Evolutionary conservation across 2,329 filamentous ascomycete species (phyloP).

Genomic region (Curvularia sp.): DNA sequence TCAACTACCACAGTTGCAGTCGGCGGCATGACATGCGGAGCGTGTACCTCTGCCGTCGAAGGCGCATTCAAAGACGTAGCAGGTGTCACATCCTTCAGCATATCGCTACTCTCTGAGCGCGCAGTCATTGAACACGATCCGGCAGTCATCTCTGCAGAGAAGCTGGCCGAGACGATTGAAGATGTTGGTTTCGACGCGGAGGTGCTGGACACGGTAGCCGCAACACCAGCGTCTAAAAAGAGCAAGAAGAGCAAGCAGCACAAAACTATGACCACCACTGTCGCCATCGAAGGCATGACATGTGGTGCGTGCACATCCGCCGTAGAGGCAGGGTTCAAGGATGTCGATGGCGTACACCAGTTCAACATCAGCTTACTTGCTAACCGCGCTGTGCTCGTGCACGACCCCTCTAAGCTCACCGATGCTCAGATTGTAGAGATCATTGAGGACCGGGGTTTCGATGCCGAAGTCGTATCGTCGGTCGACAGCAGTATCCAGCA

Average conservation of each 20-base stretch:
- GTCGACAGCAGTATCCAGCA: conserved; percentile 64
- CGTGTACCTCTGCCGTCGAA: conserved; percentile 86
- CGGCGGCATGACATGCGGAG: conserved; percentile 90
- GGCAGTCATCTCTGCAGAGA: conserved; percentile 58
- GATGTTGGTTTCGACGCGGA: conserved; percentile 80
- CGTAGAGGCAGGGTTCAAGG: conserved; percentile 81
- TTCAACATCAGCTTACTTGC: conserved; percentile 96
- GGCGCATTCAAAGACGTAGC: conserved; percentile 76
- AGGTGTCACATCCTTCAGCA: conserved; percentile 77
- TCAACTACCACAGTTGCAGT: conserved; percentile 75
- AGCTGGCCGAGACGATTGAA: conserved; percentile 66
- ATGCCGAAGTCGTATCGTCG: conserved; percentile 81
- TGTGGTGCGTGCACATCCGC: conserved; percentile 96
- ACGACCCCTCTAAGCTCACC: conserved; percentile 75
- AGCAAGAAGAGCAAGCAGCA: conserved; percentile 51
- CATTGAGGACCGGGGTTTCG: conserved; percentile 90
- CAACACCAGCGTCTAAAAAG: conserved; percentile 41
- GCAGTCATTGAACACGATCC: conserved; percentile 85
- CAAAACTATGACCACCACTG: conserved; percentile 73
- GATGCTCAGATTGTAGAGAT: conserved; percentile 78
- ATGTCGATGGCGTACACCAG: conserved; percentile 77
- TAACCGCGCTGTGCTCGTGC: conserved; percentile 86
- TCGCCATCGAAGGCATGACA: conserved; percentile 95
- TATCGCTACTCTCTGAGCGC: conserved; percentile 83
- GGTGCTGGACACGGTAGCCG: conserved; percentile 72